Base-by-base conservation (phyloP, 2,329 filamentous ascomycete genomes). In the Xylariaceae sp. region DNA sequence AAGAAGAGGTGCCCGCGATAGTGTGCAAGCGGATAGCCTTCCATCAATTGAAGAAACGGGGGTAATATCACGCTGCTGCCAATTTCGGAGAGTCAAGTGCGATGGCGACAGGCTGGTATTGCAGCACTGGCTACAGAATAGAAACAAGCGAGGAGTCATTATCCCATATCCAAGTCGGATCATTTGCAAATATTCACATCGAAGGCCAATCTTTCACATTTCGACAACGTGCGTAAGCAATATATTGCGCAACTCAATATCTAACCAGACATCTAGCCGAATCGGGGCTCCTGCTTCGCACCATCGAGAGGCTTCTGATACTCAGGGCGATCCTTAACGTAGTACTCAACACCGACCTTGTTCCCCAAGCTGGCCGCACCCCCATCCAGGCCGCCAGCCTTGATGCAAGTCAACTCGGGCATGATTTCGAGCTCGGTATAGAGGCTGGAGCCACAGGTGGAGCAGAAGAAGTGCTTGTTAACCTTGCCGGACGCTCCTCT, bases 341-440 rank as follows among this genome's bases (percentile, higher is more conserved):
- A 53, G 26, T 49, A 53, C 32, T 53, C 51, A 21, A 49, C 32
- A 18, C 13, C 32, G 9, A 53, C 45, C 41, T 53, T 49, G 22
- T 53, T 53, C 8, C 46, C 34, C 40, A 53, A 16, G 34, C 43
- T 53, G 13, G 51, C 51, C 12, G 51, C 51, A 41, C 51, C 46
- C 8, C 46, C 41, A 46, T 53, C 51, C 40, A 53, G 36, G 0
- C 40, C 46, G 2, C 51, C 51, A n/a, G 51, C 46, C n/a, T 53
- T 53, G 13, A 53, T 41, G 41, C 46, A 53, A 26, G 51, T 53
- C 32, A 53, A 30, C 6, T 49, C 46, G 34, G 51, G 51, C 51
- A 53, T 53, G 16, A 53, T 45, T 18, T 53, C 51, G 19, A 53
- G 51, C n/a, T 53, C 51, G 13, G 51, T 53, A n/a, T 53, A 53